Conservation (phyloP, 2,329 filamentous ascomycete genomes). For the Fusarium sp. region DNA sequence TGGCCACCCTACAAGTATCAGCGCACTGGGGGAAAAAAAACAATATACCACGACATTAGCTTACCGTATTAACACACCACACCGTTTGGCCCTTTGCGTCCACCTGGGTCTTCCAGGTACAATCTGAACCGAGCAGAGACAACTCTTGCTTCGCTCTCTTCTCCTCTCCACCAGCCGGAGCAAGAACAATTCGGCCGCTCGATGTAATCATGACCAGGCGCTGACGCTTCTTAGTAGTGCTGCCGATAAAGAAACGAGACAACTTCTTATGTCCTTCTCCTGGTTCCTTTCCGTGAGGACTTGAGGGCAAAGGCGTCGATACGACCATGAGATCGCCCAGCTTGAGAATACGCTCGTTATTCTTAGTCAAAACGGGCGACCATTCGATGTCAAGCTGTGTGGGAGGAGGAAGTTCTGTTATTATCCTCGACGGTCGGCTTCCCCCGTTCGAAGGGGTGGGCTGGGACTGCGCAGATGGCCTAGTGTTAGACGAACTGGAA, state of each 20-base stretch:
- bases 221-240: constrained; percentile 91
- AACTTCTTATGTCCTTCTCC: constrained; percentile 88
- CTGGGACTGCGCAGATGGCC: constrained; percentile 53
- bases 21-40: background rate
- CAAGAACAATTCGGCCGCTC: constrained; percentile 88
- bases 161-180: constrained; percentile 91
- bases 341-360: constrained; percentile 94
- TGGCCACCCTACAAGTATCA: constrained; percentile 76
- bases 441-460: constrained; percentile 58
- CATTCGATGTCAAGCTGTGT: constrained; percentile 98
- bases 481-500: constrained; percentile 50
- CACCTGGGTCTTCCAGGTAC: constrained; percentile 81
- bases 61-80: constrained; percentile 94
- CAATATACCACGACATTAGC: constrained; percentile 49
- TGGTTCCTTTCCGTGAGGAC: constrained; percentile 76
- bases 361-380: constrained; percentile 92
- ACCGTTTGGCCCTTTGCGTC: constrained; percentile 89
- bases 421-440: constrained; percentile 79
- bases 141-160: constrained; percentile 96
- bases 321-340: constrained; percentile 90
- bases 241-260: constrained; percentile 91
- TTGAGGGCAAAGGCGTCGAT: constrained; percentile 81
- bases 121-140: constrained; percentile 81
- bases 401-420: constrained; percentile 96
- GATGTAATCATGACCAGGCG: constrained; percentile 95